Percentiles rank a stretch among this genome's conserved stretches.
Conservation (phyloP, 1,284 basidiomycete species). For the Leccinum solheimii region DNA sequence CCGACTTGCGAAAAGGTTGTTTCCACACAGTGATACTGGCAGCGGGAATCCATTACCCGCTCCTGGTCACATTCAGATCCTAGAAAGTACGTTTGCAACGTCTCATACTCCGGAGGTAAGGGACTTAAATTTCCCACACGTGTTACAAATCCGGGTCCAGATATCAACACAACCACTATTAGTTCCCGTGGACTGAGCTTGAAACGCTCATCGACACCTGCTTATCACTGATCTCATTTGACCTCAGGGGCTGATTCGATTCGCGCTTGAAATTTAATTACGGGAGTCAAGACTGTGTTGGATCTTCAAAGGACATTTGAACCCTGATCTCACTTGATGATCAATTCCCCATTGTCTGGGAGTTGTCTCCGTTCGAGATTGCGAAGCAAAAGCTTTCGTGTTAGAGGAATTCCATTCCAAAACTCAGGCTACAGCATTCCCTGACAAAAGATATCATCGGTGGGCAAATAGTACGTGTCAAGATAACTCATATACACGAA, state of each 20-base stretch:
- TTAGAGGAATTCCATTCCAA: background rate
- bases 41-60: background rate
- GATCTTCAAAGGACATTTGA: background rate
- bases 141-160: background rate
- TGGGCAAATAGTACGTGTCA: background rate
- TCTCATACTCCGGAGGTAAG: background rate
- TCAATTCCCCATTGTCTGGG: background rate
- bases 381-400: background rate
- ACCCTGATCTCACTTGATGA: background rate
- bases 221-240: background rate
- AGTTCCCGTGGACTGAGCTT: background rate
- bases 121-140: background rate
- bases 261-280: background rate
- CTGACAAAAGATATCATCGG: background rate
- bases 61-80: background rate
- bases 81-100: background rate
- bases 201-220: background rate
- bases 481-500: background rate
- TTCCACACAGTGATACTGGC: background rate
- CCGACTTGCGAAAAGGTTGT: background rate
- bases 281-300: background rate
- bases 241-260: background rate
- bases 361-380: background rate
- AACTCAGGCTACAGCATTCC: background rate
- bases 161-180: background rate